Conservation (phyloP, 495 filamentous ascomycete species). For the Choiromyces venosus region DNA sequence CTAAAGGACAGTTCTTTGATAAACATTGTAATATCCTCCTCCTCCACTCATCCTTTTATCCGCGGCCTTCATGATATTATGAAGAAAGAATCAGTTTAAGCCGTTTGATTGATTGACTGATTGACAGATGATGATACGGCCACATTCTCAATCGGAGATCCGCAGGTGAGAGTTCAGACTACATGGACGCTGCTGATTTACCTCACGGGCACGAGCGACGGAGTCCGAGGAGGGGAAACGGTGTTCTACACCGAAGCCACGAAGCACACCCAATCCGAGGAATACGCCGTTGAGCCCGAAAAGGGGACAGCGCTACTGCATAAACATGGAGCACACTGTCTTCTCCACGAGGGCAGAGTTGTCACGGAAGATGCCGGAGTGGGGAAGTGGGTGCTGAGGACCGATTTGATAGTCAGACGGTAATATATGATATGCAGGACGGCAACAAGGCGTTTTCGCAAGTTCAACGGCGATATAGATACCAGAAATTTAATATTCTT, state of each 20-base stretch:
- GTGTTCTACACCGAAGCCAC: slow-evolving; percentile 78
- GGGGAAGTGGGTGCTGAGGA: slow-evolving; percentile 90
- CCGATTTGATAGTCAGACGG: slow-evolving; percentile 70
- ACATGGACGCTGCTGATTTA: slow-evolving; percentile 93
- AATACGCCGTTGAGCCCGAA: slow-evolving; percentile 65
- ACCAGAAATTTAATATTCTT: not conserved
- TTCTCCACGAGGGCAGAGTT: slow-evolving; percentile 81
- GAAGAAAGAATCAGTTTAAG: not conserved
- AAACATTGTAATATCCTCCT: slow-evolving; percentile 36
- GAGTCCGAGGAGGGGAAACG: slow-evolving; percentile 76
- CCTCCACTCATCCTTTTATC: not conserved
- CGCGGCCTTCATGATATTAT: slow-evolving; percentile 1
- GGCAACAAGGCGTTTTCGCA: not conserved
- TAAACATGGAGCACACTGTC: slow-evolving; percentile 80
- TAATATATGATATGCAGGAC: slow-evolving; percentile 31
- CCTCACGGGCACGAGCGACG: slow-evolving; percentile 62
- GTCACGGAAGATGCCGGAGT: slow-evolving; percentile 72
- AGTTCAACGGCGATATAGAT: not conserved
- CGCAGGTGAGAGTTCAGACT: slow-evolving; percentile 57
- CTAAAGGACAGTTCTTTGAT: slow-evolving; percentile 68
- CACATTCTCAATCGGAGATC: slow-evolving; percentile 53
- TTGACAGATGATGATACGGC: slow-evolving; percentile 73
- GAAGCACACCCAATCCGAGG: slow-evolving; percentile 49
- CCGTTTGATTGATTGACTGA: too few relatives aligned
- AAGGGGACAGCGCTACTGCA: slow-evolving; percentile 80